Conservation (phyloP, 2,329 filamentous ascomycete species). For the Aspergillus ustus region DNA sequence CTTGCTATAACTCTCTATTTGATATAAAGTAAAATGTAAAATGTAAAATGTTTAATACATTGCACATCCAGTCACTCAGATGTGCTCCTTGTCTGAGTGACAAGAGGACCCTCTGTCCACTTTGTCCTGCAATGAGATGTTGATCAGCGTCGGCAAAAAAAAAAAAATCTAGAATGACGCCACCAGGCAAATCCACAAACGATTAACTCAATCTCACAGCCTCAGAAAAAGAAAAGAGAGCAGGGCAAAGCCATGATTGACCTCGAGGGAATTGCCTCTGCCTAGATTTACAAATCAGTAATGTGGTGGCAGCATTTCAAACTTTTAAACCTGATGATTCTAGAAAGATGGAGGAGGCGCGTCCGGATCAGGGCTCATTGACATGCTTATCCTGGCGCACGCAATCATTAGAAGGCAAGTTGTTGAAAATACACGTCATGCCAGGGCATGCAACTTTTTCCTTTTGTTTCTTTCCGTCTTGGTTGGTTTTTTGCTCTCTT, state of each 20-base stretch:
- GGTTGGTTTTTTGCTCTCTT: too few species aligned
- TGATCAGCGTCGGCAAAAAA: not conserved
- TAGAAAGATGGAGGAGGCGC: not conserved
- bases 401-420: too few species aligned
- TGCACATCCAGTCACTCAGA: not conserved
- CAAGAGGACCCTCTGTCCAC: too few species aligned
- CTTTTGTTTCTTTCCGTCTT: not conserved
- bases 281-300: not conserved
- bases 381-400: not conserved
- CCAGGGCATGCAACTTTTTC: not conserved
- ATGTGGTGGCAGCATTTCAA: not conserved
- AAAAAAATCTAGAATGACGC: not conserved
- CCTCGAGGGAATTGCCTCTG: not conserved
- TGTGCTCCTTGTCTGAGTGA: not conserved
- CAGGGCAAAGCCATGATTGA: not conserved
- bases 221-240: not conserved
- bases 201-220: not conserved
- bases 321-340: not conserved
- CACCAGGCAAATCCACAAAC: not conserved
- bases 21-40: not conserved
- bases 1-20: not conserved
- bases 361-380: not conserved
- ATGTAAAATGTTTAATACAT: not conserved
- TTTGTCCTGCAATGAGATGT: too few species aligned
- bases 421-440: not conserved